These are phyloP conservation scores for Cornus controversa DNA, from an alignment of 148 eudicot genomes.

Conservation along the genomic window DNA sequence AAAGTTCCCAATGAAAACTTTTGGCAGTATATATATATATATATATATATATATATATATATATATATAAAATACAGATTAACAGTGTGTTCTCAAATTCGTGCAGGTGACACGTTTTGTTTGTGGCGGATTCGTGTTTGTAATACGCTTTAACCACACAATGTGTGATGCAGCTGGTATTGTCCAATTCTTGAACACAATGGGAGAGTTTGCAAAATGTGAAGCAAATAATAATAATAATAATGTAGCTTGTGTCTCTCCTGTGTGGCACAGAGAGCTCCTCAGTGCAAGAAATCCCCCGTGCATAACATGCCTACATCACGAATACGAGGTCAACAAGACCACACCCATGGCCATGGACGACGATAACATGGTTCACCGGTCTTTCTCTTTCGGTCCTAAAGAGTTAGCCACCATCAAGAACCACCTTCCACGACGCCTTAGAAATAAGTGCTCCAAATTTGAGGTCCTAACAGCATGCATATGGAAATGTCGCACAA, in stretches of 20 bases:
- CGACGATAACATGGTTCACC: background rate
- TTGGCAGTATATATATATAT: too few relatives aligned
- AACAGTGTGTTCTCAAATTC: too few relatives aligned
- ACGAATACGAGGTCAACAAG: background rate
- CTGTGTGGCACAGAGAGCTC: slow-evolving; percentile 21
- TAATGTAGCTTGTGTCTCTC: slow-evolving; percentile 3
- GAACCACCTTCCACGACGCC: background rate
- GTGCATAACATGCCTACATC: slow-evolving; percentile 9
- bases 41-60: too few relatives aligned
- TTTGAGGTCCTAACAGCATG: slow-evolving; percentile 46
- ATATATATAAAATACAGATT: too few relatives aligned
- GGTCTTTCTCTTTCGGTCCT: slow-evolving; percentile 20
- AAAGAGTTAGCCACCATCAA: slow-evolving; percentile 2
- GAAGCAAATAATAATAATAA: too few relatives aligned
- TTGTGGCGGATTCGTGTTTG: slow-evolving; percentile 26
- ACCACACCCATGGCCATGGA: background rate
- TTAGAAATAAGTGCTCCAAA: slow-evolving; percentile 8
- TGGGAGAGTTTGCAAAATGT: slow-evolving; percentile 15
- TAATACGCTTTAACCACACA: slow-evolving; percentile 18
- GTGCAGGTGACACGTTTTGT: slow-evolving; percentile 14
- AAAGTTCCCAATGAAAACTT: too few relatives aligned
- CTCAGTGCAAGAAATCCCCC: slow-evolving; percentile 16
- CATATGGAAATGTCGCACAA: slow-evolving; percentile 45
- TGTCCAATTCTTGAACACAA: slow-evolving; percentile 10
- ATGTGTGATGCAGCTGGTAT: slow-evolving; percentile 14